Evolutionary conservation across 2,329 filamentous ascomycete genomes (phyloP), one percentile per base, ranked within the genome.

Genomic region (Trichoderma gracile): DNA sequence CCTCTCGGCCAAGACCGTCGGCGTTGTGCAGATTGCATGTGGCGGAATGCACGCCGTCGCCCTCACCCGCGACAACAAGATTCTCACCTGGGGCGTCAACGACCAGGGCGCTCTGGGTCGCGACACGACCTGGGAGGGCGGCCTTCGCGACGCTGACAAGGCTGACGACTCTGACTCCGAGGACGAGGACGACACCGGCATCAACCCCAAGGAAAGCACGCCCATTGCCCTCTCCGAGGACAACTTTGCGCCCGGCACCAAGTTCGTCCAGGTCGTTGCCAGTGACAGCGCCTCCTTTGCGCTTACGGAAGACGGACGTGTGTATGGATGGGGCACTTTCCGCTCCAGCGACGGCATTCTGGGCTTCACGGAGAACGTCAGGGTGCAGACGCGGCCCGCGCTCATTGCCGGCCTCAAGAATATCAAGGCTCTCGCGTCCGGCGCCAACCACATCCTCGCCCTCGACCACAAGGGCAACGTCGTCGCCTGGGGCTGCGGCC

Each of bases 241-340:
- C 38, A 74, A 81, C 50, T 87, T 92, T 69, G 82, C 84, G 5
- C 80, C 84, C 49, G 84, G 82, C 53, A 89, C 88, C 52, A 80
- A 82, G 58, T 91, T 81, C 59, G 77, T 77, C 21, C 86, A 91
- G 72, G 81, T 94, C 64, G 85, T 85, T 47, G 90, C 90, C 40
- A 86, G 86, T 58, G 90, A 94, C 78, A 92, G 87, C 73, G 86
- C 88, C 52, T 90, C 86, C 2, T 93, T 94, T 75, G 90, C 84
- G 10, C 81, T 95, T 40, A 94, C 91, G 12, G 84, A 87, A 52
- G 86, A 90, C 65, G 91, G 91, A 19, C 81, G 84, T 57, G 88
- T 95, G 33, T 95, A 92, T 71, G 91, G 91, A 65, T 95, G 91
- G 90, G 91, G 91, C 45, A 92, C 90, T 14, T 95, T 95, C 80